phyloP scores from a whole-genome alignment of 2,329 filamentous ascomycete species.

The Hymenoscyphus fructigenus region DNA sequence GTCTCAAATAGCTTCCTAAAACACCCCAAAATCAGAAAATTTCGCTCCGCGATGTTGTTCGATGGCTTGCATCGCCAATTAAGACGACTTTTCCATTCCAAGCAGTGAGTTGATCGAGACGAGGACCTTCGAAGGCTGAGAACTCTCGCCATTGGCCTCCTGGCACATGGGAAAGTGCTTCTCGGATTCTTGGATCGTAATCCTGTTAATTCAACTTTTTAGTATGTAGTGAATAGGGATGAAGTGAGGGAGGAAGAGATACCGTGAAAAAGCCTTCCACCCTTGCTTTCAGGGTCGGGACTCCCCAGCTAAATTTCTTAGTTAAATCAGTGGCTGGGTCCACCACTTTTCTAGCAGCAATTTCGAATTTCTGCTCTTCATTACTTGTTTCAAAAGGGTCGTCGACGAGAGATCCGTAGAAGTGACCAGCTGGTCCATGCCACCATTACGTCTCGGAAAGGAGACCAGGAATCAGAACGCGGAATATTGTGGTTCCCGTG shows the following conservation, averaged over 20 bases:
- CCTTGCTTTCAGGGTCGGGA: conserved; percentile 39
- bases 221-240: too few species aligned
- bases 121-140: conserved; percentile 47
- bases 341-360: conserved; percentile 39
- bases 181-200: conserved; percentile 42
- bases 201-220: conserved; percentile 22
- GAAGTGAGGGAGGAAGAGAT: neutral
- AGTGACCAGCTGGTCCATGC: conserved; percentile 44
- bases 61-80: conserved; percentile 54
- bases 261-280: conserved; percentile 41
- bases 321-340: conserved; percentile 35
- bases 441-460: conserved; percentile 42
- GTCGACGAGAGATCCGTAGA: conserved; percentile 44
- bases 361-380: conserved; percentile 40
- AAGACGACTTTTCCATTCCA: conserved; percentile 47
- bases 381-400: conserved; percentile 21
- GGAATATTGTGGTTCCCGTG: conserved; percentile 50
- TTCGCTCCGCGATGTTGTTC: too few species aligned
- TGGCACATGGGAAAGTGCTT: conserved; percentile 41
- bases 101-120: conserved; percentile 41
- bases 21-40: too few species aligned
- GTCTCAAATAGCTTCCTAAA: too few species aligned
- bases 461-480: conserved; percentile 40
- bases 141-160: conserved; percentile 47
- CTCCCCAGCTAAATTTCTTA: conserved; percentile 40